phyloP scores from a whole-genome alignment of 2,329 filamentous ascomycete species.

The Fusarium vanettenii region DNA sequence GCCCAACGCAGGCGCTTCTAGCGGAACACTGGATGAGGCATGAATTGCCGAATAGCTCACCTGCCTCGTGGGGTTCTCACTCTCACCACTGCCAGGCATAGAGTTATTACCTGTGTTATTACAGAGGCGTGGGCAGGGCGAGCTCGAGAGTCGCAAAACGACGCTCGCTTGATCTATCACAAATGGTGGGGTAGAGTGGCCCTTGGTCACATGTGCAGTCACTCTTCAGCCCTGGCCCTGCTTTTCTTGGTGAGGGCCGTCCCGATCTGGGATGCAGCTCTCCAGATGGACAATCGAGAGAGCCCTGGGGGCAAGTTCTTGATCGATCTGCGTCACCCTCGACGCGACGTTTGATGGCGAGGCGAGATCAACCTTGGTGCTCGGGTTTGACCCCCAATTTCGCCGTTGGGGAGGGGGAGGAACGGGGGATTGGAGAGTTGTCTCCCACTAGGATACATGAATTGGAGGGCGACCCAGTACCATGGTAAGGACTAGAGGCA shows the following conservation, averaged over 20 bases:
- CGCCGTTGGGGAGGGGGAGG: neutral
- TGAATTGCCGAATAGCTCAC: slow-evolving; percentile 18
- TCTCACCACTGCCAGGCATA: slow-evolving; percentile 2
- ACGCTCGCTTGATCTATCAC: slow-evolving; percentile 29
- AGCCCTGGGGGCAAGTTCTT: neutral
- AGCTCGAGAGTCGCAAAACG: slow-evolving; percentile 15
- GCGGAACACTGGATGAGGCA: slow-evolving; percentile 23
- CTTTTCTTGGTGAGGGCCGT: slow-evolving; percentile 16
- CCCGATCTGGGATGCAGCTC: slow-evolving; percentile 36
- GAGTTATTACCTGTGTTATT: slow-evolving; percentile 2
- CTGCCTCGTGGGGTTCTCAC: slow-evolving; percentile 21
- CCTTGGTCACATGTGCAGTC: slow-evolving; percentile 30
- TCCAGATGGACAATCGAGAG: slow-evolving; percentile 30
- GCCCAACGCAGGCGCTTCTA: slow-evolving; percentile 15
- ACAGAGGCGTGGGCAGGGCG: slow-evolving; percentile 2
- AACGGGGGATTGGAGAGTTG: slow-evolving; percentile 7
- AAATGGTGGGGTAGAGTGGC: slow-evolving; percentile 31
- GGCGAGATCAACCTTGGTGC: slow-evolving; percentile 8
- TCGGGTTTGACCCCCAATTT: slow-evolving; percentile 9
- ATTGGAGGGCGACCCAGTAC: slow-evolving; percentile 31
- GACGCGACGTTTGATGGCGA: slow-evolving; percentile 8
- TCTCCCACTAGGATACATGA: slow-evolving; percentile 12
- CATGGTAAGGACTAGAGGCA: slow-evolving; percentile 33
- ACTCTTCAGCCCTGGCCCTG: slow-evolving; percentile 25
- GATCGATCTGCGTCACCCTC: slow-evolving; percentile 20